These are phyloP conservation scores for Colletotrichum gloeosporioides DNA, from an alignment of 2,329 filamentous ascomycete genomes.

Conservation along the genomic window DNA sequence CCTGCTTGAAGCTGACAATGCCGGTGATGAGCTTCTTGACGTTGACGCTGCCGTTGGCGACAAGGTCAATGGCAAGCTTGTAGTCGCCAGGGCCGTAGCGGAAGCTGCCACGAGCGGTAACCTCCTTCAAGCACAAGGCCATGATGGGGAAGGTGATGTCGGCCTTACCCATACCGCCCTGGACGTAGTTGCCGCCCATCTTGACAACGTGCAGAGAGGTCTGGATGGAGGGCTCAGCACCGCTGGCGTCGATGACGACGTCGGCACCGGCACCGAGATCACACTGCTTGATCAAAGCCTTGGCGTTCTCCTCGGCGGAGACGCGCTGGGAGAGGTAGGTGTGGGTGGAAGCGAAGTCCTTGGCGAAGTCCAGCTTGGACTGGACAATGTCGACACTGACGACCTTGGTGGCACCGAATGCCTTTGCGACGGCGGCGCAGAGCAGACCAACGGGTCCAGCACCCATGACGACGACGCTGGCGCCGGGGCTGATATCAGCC, in stretches of 20 bases:
- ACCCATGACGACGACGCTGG: constrained; percentile 83
- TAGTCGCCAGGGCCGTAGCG: constrained; percentile 91
- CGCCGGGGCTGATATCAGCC: constrained; percentile 73
- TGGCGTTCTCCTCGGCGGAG: constrained; percentile 75
- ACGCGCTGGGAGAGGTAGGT: constrained; percentile 69
- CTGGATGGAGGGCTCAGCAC: constrained; percentile 81
- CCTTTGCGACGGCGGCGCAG: constrained; percentile 83
- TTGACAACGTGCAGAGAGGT: constrained; percentile 73
- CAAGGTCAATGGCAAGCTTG: constrained; percentile 78
- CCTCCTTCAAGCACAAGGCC: constrained; percentile 87
- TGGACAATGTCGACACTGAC: constrained; percentile 89
- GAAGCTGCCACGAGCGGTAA: constrained; percentile 87
- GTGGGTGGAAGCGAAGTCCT: constrained; percentile 74
- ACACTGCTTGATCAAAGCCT: constrained; percentile 66
- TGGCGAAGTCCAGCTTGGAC: constrained; percentile 79
- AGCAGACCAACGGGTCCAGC: constrained; percentile 88
- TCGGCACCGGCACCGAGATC: constrained; percentile 73
- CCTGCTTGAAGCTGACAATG: constrained; percentile 79
- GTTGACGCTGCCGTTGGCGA: constrained; percentile 74
- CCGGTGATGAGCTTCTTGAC: constrained; percentile 84
- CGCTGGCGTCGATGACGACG: constrained; percentile 80
- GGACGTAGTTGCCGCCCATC: constrained; percentile 78
- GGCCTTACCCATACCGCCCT: constrained; percentile 87
- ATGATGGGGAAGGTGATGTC: constrained; percentile 94
- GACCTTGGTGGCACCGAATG: constrained; percentile 84